phyloP scores from a whole-genome alignment of 495 filamentous ascomycete genomes.

The Chlorociboria aeruginascens region DNA sequence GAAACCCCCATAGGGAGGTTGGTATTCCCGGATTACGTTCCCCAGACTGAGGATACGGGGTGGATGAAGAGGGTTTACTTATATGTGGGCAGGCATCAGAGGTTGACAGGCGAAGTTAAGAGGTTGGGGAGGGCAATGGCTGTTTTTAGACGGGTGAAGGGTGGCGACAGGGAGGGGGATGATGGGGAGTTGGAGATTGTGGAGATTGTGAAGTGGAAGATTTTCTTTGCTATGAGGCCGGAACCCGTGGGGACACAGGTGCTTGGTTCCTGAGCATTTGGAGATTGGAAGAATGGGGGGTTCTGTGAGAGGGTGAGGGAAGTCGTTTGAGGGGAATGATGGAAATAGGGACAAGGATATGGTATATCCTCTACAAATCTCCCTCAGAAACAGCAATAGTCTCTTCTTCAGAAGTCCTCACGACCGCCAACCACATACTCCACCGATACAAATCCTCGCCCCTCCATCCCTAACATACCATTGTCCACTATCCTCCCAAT shows the following conservation, averaged over 20 bases:
- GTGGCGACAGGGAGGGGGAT: conserved; percentile 5
- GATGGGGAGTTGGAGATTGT: conserved; percentile 46
- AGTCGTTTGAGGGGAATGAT: too few relatives aligned
- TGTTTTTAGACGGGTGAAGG: conserved; percentile 45
- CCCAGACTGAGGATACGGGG: conserved; percentile 24
- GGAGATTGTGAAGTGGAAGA: conserved; percentile 80
- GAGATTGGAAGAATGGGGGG: too few relatives aligned
- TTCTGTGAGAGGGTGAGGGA: too few relatives aligned
- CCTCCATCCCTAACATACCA: too few relatives aligned
- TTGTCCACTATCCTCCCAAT: too few relatives aligned
- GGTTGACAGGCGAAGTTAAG: conserved; percentile 83
- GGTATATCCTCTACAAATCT: too few relatives aligned
- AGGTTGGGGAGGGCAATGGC: conserved; percentile 68
- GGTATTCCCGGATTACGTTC: conserved; percentile 63
- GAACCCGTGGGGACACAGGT: conserved; percentile 56
- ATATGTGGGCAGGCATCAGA: conserved; percentile 81
- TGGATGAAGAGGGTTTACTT: conserved; percentile 89
- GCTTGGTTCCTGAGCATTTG: too few relatives aligned
- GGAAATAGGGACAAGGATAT: too few relatives aligned
- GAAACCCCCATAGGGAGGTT: conserved; percentile 58
- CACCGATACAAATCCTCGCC: too few relatives aligned
- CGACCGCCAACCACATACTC: too few relatives aligned
- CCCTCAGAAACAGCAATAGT: too few relatives aligned
- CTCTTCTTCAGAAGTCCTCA: too few relatives aligned
- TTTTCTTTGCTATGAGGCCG: conserved; percentile 75